These are phyloP conservation scores for Coemansia sp. DNA, from an alignment of 192 early-diverging fungal species.

Conservation along the genomic window DNA sequence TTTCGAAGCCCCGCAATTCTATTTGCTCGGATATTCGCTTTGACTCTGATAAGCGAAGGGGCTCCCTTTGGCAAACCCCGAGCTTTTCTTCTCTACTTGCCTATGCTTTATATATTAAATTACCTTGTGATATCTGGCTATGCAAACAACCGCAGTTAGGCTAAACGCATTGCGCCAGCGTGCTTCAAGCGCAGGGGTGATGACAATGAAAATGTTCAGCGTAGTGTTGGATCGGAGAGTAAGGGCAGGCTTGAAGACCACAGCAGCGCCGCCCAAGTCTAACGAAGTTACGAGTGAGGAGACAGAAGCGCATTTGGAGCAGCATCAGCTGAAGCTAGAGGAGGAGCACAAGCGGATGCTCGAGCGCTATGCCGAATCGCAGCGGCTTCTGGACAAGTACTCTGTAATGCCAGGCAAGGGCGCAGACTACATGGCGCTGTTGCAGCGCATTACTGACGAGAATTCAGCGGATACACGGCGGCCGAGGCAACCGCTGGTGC, in stretches of 20 bases:
- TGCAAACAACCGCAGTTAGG: not conserved
- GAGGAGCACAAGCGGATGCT: conserved; percentile 53
- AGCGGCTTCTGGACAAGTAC: conserved; percentile 49
- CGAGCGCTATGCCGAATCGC: conserved; percentile 42
- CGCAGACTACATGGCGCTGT: conserved; percentile 49
- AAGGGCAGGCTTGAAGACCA: conserved; percentile 15
- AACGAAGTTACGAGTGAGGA: conserved; percentile 2
- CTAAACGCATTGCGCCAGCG: not conserved
- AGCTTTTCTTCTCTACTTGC: not conserved
- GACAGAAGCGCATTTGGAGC: conserved; percentile 12
- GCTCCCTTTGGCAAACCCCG: not conserved
- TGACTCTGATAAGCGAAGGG: not conserved
- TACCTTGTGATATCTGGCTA: not conserved
- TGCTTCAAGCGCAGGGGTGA: not conserved
- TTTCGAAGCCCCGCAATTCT: not conserved
- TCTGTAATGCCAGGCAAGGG: conserved; percentile 49
- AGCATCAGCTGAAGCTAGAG: conserved; percentile 19
- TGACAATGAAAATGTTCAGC: not conserved
- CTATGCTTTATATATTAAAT: not conserved
- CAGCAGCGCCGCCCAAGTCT: conserved; percentile 14
- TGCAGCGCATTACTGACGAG: conserved; percentile 47
- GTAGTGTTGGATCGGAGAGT: not conserved
- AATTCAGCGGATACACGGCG: conserved; percentile 31
- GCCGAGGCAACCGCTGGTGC: conserved; percentile 47
- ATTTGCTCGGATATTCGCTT: not conserved